These are phyloP conservation scores for Podospora pseudoanserina DNA, from an alignment of 495 filamentous ascomycete species.

Conservation along the genomic window DNA sequence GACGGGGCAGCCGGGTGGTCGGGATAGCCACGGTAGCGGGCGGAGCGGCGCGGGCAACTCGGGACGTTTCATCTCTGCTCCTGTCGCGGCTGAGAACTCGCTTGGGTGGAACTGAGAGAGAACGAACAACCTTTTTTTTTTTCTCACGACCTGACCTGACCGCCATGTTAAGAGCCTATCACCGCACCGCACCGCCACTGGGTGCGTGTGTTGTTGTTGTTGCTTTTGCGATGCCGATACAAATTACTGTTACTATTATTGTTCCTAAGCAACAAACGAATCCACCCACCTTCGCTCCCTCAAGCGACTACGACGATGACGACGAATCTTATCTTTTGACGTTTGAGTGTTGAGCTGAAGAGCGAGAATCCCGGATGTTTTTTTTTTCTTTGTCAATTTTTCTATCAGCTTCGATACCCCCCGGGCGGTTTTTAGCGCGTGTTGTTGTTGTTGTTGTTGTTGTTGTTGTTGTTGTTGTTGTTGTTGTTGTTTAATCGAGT, in stretches of 20 bases:
- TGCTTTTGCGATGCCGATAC: neutral
- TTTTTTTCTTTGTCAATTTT: conserved; percentile 22
- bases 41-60: conserved; percentile 70
- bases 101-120: conserved; percentile 85
- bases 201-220: neutral
- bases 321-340: neutral
- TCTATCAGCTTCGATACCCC: conserved; percentile 50
- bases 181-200: neutral
- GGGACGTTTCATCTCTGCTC: conserved; percentile 70
- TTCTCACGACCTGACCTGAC: neutral
- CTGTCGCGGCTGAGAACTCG: conserved; percentile 95
- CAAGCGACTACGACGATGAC: conserved; percentile 5
- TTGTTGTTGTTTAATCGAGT: neutral
- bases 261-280: conserved; percentile 9
- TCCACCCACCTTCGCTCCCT: neutral
- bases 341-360: conserved; percentile 6
- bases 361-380: conserved; percentile 8
- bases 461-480: neutral
- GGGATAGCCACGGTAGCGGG: conserved; percentile 50
- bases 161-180: neutral
- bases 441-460: neutral
- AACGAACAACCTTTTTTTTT: neutral
- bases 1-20: conserved; percentile 29
- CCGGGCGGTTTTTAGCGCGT: conserved; percentile 22
- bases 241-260: neutral